Evolutionary conservation across 2,329 filamentous ascomycete genomes (phyloP).

Genomic region (Purpureocillium lavendulum): DNA sequence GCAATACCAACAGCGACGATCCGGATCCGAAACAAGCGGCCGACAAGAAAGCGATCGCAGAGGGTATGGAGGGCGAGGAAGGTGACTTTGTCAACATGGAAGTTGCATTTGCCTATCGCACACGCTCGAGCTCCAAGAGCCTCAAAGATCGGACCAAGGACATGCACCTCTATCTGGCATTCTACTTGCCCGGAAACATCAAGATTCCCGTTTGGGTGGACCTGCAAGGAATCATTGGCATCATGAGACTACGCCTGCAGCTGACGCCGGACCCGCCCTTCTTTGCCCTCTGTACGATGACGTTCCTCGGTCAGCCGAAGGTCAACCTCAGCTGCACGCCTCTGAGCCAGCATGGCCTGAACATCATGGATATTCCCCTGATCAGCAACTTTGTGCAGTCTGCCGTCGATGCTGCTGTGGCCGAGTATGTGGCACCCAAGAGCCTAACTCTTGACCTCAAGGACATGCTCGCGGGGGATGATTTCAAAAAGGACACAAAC

Average conservation of each 20-base stretch:
- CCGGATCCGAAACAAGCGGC: slow-evolving; percentile 18
- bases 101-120: slow-evolving; percentile 64
- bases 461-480: slow-evolving; percentile 69
- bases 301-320: slow-evolving; percentile 67
- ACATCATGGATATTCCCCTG: slow-evolving; percentile 67
- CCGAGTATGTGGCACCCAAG: slow-evolving; percentile 70
- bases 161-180: slow-evolving; percentile 59
- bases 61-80: slow-evolving; percentile 68
- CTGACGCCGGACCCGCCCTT: slow-evolving; percentile 70
- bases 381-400: slow-evolving; percentile 70
- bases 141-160: slow-evolving; percentile 61
- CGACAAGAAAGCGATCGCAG: slow-evolving; percentile 24
- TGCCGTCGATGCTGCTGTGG: slow-evolving; percentile 63
- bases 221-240: slow-evolving; percentile 62
- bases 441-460: slow-evolving; percentile 66
- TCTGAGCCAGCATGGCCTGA: slow-evolving; percentile 58
- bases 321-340: slow-evolving; percentile 64
- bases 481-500: slow-evolving; percentile 68
- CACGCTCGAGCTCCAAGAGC: slow-evolving; percentile 50
- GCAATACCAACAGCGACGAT: slow-evolving; percentile 8
- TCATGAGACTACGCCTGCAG: slow-evolving; percentile 60
- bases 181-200: slow-evolving; percentile 53
- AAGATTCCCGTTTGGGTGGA: slow-evolving; percentile 65
- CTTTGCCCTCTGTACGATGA: slow-evolving; percentile 65
- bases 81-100: slow-evolving; percentile 74